Evolutionary conservation across 352 stramenopile genomes (phyloP).

Genomic region (Phytophthora litchii): DNA sequence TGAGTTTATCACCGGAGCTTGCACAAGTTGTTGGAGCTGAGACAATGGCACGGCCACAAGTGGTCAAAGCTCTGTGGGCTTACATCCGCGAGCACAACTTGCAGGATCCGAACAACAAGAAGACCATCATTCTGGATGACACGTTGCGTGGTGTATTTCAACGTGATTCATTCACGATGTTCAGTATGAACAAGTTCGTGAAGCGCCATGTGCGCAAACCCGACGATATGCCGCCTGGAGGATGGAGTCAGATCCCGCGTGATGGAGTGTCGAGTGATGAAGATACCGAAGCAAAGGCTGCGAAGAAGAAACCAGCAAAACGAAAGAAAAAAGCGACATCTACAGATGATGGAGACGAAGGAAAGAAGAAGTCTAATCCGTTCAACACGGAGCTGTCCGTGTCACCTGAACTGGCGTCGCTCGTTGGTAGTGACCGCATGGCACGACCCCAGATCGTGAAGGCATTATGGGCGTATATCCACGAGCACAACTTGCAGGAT

Average conservation of each 20-base stretch:
- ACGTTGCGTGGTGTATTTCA: conserved; percentile 82
- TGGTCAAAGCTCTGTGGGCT: conserved; percentile 96
- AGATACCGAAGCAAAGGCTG: conserved; percentile 59
- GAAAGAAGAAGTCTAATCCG: conserved; percentile 70
- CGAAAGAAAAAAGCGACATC: conserved; percentile 64
- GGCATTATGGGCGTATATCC: conserved; percentile 96
- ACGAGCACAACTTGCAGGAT: conserved; percentile 95
- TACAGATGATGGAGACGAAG: conserved; percentile 46
- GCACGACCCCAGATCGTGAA: conserved; percentile 94
- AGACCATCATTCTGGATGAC: conserved; percentile 92
- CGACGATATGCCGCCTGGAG: conserved; percentile 59
- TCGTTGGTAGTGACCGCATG: conserved; percentile 86
- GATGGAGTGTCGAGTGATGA: conserved; percentile 86
- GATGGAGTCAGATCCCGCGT: conserved; percentile 77
- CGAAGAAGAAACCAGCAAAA: conserved; percentile 66
- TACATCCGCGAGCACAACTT: conserved; percentile 96
- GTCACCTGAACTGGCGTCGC: conserved; percentile 72
- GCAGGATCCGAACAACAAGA: conserved; percentile 95
- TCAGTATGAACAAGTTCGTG: conserved; percentile 90
- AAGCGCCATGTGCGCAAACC: conserved; percentile 87
- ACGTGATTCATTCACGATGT: conserved; percentile 88
- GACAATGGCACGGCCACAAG: conserved; percentile 89
- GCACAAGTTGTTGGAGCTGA: conserved; percentile 83
- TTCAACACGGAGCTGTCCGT: conserved; percentile 83
- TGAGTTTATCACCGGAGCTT: conserved; percentile 81